Conservation (phyloP, 768 basidiomycete species). For the Hericium rajendrae region DNA sequence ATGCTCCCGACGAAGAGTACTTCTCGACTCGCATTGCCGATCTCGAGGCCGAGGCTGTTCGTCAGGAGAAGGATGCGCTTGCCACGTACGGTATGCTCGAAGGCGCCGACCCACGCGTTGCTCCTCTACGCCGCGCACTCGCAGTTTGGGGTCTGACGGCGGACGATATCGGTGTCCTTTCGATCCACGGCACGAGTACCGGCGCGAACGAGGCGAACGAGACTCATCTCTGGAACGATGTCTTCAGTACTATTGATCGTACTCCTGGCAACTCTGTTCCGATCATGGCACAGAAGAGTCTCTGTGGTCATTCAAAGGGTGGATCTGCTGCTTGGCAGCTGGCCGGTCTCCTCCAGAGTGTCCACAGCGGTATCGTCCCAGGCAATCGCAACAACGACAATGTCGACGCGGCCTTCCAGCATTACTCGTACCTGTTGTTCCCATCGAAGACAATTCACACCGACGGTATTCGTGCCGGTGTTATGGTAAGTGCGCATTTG, state of each 20-base stretch:
- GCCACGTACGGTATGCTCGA: slow-evolving; percentile 93
- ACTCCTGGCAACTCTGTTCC: slow-evolving; percentile 96
- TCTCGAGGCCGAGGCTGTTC: slow-evolving; percentile 83
- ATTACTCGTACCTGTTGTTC: slow-evolving; percentile 90
- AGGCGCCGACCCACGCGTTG: slow-evolving; percentile 73
- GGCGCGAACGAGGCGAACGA: slow-evolving; percentile 95
- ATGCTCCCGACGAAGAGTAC: slow-evolving; percentile 52
- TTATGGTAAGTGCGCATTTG: slow-evolving; percentile 53
- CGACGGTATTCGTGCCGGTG: slow-evolving; percentile 80
- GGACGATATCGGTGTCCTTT: slow-evolving; percentile 86
- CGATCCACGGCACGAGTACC: slow-evolving; percentile 86
- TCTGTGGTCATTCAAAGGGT: slow-evolving; percentile 96
- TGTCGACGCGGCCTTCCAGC: slow-evolving; percentile 85
- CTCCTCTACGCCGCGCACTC: slow-evolving; percentile 89
- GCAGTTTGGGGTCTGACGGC: slow-evolving; percentile 94
- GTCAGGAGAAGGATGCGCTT: slow-evolving; percentile 91
- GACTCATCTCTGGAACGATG: slow-evolving; percentile 92
- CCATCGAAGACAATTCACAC: slow-evolving; percentile 95
- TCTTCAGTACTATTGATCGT: slow-evolving; percentile 81
- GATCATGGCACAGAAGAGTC: slow-evolving; percentile 93
- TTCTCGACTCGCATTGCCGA: slow-evolving; percentile 68
- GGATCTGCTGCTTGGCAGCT: slow-evolving; percentile 99
- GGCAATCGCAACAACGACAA: slow-evolving; percentile 97
- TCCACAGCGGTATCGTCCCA: slow-evolving; percentile 80
- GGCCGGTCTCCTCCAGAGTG: slow-evolving; percentile 81